Evolutionary conservation across 306 rosid genomes (phyloP).

Genomic region (Corylus avellana): DNA sequence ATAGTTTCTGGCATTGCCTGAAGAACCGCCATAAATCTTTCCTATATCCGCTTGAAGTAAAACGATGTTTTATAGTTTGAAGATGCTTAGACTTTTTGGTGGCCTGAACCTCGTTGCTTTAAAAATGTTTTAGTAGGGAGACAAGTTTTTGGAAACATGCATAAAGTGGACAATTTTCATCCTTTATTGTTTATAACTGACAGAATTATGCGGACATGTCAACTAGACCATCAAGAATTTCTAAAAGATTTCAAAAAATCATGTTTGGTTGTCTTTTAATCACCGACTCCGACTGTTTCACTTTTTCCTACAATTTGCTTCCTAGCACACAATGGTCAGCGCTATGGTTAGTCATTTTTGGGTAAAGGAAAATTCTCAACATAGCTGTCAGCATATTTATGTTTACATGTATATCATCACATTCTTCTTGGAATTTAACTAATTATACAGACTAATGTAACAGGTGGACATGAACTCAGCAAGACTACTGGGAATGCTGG

Average conservation of each 20-base stretch:
- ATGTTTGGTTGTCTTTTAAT: background rate
- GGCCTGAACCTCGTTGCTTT: background rate
- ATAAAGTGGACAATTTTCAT: background rate
- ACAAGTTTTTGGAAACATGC: background rate
- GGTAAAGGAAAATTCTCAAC: background rate
- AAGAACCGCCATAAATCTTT: background rate
- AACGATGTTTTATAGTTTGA: background rate
- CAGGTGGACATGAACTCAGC: constrained; percentile 87
- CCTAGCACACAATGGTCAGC: background rate
- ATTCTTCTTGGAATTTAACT: background rate
- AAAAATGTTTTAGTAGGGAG: background rate
- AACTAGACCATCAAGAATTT: background rate
- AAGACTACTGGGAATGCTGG: constrained; percentile 90
- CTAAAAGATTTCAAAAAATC: background rate
- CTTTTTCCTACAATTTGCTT: background rate
- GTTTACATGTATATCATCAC: background rate
- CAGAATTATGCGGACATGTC: background rate
- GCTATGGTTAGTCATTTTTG: background rate
- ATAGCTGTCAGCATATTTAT: background rate
- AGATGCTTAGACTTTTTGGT: background rate
- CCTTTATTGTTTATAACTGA: background rate
- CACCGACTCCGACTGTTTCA: background rate
- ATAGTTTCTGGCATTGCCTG: background rate
- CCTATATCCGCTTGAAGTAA: background rate
- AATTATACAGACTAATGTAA: constrained; percentile 8